phyloP scores from a whole-genome alignment of 176 grass and related monocot genomes.

The Puya raimondii region DNA sequence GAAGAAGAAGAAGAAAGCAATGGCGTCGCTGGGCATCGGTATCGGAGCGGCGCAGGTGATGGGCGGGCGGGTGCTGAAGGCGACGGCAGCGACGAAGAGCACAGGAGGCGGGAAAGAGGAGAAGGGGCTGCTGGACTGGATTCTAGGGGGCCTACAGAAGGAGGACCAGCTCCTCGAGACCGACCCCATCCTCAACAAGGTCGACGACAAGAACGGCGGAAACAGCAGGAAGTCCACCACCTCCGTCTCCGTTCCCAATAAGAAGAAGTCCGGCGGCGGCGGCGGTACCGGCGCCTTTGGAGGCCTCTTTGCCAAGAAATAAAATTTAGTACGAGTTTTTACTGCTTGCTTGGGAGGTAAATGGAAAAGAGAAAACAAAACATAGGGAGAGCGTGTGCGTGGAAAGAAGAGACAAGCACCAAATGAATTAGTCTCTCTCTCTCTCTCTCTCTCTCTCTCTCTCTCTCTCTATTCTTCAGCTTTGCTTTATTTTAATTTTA shows the following conservation, averaged over 20 bases:
- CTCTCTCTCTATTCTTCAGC: background rate
- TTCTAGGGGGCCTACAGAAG: conserved; percentile 21
- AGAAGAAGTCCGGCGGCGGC: conserved; percentile 26
- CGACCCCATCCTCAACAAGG: conserved; percentile 21
- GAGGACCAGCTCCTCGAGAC: conserved; percentile 26
- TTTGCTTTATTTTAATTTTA: too few relatives aligned
- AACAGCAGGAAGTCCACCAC: conserved; percentile 15
- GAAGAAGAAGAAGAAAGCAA: background rate
- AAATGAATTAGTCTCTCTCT: background rate
- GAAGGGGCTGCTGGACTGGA: conserved; percentile 24
- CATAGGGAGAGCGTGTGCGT: too few relatives aligned
- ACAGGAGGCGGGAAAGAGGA: background rate
- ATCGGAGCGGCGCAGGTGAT: background rate
- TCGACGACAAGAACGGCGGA: conserved; percentile 4
- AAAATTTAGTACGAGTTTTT: background rate
- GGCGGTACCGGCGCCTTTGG: conserved; percentile 21
- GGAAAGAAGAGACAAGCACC: too few relatives aligned
- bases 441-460: too few relatives aligned
- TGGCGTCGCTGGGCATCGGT: conserved; percentile 16
- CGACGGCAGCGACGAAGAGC: conserved; percentile 12
- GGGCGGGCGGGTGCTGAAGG: conserved; percentile 6
- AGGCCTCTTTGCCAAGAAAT: conserved; percentile 28
- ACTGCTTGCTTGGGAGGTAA: too few relatives aligned
- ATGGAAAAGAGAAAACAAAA: too few relatives aligned
- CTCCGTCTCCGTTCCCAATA: conserved; percentile 10